Base-by-base conservation (phyloP, 2,329 filamentous ascomycete genomes). In the Botrytis galanthina region DNA sequence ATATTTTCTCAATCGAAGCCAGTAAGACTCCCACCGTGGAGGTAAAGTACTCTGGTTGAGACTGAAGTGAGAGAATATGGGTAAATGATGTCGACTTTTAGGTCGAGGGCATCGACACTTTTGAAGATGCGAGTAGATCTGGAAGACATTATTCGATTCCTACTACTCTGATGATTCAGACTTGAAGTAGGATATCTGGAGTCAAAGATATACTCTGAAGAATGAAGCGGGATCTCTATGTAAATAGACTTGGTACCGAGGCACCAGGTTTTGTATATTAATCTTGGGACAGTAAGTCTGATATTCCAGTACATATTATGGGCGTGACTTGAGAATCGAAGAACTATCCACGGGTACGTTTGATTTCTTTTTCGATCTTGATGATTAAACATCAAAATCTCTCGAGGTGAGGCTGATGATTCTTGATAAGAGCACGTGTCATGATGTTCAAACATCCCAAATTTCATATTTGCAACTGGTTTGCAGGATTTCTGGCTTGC, bases 51-150 rank as follows among this genome's bases (percentile, higher is more conserved):
- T 70, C 39, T 7, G 10, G 14, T 60, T 32, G 54, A 60, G 37
- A 14, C 39, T 9, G 39, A 1, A 12, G 10, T 44, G n/a, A 20
- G 22, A 32, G 54, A 44, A n/a, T 18, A 32, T 37, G 26, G 12
- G n/a, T 26, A 37, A n/a, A 59, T 59, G 32, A 42, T 42, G 20
- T 37, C 39, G 4, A 42, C 32, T 51, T 68, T 68, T 32, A 54
- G 64, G 44, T 68, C 44, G 44, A 68, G 64, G 29, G 7, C 32
- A 37, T 35, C n/a, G 39, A 60, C 10, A 6, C 22, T 39, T 48
- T 46, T 70, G 51, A 60, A 60, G 4, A 70, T 46, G 37, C n/a
- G 67, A 39, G 54, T 60, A 26, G 67, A 29, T 32, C 29, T 42
- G n/a, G 67, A 46, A 42, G 42, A 32, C 10, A 70, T 70, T 26